A percentile compares a stretch with the other conserved stretches of the same genome.
Evolutionary conservation across 306 rosid genomes (phyloP).

Genomic region (Luffa aegyptiaca): DNA sequence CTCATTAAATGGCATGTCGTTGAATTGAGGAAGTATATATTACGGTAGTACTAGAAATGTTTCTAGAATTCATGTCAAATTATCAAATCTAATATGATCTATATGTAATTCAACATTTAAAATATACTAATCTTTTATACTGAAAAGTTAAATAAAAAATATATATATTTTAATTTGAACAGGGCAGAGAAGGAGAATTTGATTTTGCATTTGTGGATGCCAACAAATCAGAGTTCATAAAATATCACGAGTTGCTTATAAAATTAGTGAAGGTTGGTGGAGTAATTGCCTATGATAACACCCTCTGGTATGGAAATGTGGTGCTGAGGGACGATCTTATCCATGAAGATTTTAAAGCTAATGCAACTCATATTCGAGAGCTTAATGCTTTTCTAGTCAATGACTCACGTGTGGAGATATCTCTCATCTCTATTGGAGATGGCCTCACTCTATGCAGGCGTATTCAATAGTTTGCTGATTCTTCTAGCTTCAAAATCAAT

Average conservation of each 20-base stretch:
- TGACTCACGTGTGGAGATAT: background rate
- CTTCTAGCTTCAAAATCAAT: too few relatives aligned
- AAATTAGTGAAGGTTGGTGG: slow-evolving; percentile 48
- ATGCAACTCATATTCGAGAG: background rate
- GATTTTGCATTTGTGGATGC: slow-evolving; percentile 63
- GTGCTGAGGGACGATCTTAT: background rate
- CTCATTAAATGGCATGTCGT: too few relatives aligned
- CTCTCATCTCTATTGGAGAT: background rate
- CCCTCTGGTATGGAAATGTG: slow-evolving; percentile 47
- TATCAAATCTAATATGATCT: too few relatives aligned
- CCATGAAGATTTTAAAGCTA: background rate
- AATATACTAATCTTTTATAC: too few relatives aligned
- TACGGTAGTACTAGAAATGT: too few relatives aligned
- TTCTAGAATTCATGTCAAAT: too few relatives aligned
- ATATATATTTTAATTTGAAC: too few relatives aligned
- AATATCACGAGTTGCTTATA: slow-evolving; percentile 38
- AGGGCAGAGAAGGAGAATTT: slow-evolving; percentile 26
- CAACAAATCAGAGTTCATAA: slow-evolving; percentile 18
- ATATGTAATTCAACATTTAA: too few relatives aligned
- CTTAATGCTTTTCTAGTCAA: background rate
- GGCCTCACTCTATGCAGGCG: background rate
- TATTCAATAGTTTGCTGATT: background rate
- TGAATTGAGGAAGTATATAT: too few relatives aligned
- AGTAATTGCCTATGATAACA: slow-evolving; percentile 48
- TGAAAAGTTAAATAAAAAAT: too few relatives aligned